Conservation (phyloP, 306 rosid genomes). For the Cajanus cajan region DNA sequence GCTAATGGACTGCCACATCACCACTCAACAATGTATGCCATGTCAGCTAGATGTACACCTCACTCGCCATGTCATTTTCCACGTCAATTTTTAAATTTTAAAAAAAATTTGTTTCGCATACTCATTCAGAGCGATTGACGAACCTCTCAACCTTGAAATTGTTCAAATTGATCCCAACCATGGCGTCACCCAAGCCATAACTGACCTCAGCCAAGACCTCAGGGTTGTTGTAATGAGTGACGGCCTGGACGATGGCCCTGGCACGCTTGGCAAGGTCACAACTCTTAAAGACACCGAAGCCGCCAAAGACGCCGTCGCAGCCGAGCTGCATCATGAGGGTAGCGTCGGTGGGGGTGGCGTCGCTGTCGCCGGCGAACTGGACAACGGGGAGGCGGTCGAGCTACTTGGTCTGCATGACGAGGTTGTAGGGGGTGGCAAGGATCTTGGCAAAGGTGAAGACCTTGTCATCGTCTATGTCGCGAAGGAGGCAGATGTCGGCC, state of each 20-base stretch:
- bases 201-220: constrained; percentile 79
- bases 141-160: constrained; percentile 78
- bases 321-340: constrained; percentile 93
- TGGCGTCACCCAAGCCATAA: constrained; percentile 82
- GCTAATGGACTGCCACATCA: no score
- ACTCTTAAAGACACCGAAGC: constrained; percentile 87
- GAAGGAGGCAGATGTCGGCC: constrained; percentile 67
- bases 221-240: constrained; percentile 77
- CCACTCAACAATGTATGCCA: no score
- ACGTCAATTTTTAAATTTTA: no score
- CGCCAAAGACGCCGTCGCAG: constrained; percentile 87
- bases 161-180: constrained; percentile 78
- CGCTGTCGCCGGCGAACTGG: constrained; percentile 83
- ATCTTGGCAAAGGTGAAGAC: constrained; percentile 75
- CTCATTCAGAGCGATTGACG: constrained; percentile 64
- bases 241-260: constrained; percentile 83
- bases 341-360: constrained; percentile 84
- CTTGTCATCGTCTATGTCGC: constrained; percentile 88
- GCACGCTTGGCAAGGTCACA: constrained; percentile 80
- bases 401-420: constrained; percentile 91
- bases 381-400: constrained; percentile 88
- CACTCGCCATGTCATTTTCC: no score
- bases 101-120: no score
- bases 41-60: no score
- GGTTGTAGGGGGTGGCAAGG: constrained; percentile 78